Evolutionary conservation across 345 rosid species (phyloP).

Genomic region (Syzygium grande): DNA sequence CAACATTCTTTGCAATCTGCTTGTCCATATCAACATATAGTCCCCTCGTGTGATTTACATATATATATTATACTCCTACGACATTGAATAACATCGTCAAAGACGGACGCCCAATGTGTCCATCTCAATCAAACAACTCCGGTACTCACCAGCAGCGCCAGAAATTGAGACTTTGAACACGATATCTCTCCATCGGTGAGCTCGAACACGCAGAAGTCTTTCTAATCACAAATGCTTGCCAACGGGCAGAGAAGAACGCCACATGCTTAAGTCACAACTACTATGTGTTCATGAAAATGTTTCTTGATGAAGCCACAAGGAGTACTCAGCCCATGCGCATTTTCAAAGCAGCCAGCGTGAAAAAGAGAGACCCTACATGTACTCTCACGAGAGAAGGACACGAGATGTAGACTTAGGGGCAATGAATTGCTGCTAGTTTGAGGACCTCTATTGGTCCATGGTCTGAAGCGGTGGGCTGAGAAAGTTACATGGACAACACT

Average conservation of each 20-base stretch:
- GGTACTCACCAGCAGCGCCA: background rate
- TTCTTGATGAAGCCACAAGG: background rate
- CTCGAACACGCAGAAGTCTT: background rate
- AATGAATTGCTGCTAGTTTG: too few relatives aligned
- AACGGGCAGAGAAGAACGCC: background rate
- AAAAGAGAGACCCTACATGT: too few relatives aligned
- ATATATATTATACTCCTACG: background rate
- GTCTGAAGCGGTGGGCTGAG: too few relatives aligned
- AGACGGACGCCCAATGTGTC: too few relatives aligned
- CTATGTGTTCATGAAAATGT: background rate
- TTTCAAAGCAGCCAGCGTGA: background rate
- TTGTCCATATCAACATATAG: background rate
- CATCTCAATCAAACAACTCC: background rate
- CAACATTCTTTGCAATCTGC: background rate
- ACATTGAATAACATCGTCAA: fast-evolving
- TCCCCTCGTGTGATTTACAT: background rate
- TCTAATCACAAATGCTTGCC: too few relatives aligned
- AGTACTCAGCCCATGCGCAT: background rate
- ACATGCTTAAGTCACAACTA: background rate
- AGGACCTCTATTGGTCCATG: too few relatives aligned
- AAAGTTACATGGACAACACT: too few relatives aligned
- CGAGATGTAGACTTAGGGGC: too few relatives aligned
- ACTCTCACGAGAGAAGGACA: too few relatives aligned
- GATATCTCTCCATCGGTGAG: background rate
- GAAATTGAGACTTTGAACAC: background rate